Base-by-base conservation (phyloP, 306 rosid genomes). In the Acacia crassicarpa region DNA sequence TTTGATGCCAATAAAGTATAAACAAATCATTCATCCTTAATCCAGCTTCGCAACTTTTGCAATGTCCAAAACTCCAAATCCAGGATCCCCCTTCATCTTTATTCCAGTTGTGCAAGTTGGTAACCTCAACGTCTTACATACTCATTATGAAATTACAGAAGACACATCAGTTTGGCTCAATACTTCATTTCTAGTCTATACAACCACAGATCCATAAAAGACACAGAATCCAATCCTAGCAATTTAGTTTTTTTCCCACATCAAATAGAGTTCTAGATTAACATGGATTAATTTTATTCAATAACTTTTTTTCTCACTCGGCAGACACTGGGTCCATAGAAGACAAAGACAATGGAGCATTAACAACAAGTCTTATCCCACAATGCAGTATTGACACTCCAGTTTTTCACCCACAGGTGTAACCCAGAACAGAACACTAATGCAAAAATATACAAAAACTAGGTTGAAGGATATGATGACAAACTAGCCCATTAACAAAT, bases 41-140 rank as follows among this genome's bases (percentile, higher is more conserved):
- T 40, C 51, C 65, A 66, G 72, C 23, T 73, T 49, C 2, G 8
- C 61, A 40, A 56, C 43, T 56, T 32, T 5, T 68, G 38, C n/a
- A 83, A 77, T 20, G 56, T 61, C 78, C 68, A 61, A 17, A 62
- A 41, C 44, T 61, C 78, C 68, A 61, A 17, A 62, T 51, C 44
- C n/a, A 48, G 68, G 76, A 78, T 41, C 70, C 45, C 40, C 22
- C 22, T 51, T 32, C 54, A 72, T 72, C 62, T 14, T 72, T 32
- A 46, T 48, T 51, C 65, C 67, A 35, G n/a, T 32, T n/a, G 43
- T 73, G 46, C 20, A 54, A 59, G 53, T 25, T 45, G 12, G 77
- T 49, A 49, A 51, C 23, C 46, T 51, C 77, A 56, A 5, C 5
- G 35, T 32, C 75, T 33, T 8, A 30, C 10, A 73, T 73, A 25